phyloP scores from a whole-genome alignment of 2,329 filamentous ascomycete species.

The Sarocladiaceae sp. region DNA sequence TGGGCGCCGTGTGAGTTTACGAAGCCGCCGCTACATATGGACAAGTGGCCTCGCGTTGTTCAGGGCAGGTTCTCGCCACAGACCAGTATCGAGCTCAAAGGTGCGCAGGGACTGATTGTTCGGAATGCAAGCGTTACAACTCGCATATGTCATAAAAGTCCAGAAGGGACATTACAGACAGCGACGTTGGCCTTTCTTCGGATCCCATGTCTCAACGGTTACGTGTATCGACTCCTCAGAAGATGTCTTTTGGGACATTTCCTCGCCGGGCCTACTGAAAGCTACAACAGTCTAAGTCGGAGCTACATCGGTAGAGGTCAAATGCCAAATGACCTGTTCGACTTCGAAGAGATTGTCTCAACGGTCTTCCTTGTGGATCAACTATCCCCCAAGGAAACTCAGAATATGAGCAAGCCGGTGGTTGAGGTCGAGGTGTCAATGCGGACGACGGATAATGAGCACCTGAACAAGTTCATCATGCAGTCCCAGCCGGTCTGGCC shows the following conservation, averaged over 20 bases:
- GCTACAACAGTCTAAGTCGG: background rate
- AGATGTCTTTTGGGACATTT: background rate
- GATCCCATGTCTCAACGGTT: background rate
- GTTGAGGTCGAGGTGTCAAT: background rate
- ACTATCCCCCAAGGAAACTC: background rate
- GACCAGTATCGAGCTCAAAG: background rate
- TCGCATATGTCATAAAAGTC: background rate
- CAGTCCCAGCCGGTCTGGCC: background rate
- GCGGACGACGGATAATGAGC: background rate
- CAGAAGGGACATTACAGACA: background rate
- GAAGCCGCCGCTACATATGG: background rate
- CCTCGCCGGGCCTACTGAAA: background rate
- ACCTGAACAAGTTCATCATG: background rate
- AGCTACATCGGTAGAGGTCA: background rate
- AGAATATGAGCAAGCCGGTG: background rate
- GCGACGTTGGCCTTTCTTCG: background rate
- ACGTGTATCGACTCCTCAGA: background rate
- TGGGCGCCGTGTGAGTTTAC: slow-evolving; percentile 1
- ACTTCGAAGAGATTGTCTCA: background rate
- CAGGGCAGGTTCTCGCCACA: background rate
- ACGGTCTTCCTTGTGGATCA: background rate
- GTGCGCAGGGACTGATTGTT: background rate
- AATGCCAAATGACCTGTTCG: background rate
- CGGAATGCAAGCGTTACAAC: background rate
- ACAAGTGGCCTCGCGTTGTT: background rate